phyloP scores from a whole-genome alignment of 306 rosid species.

The Prunus kanzakura region DNA sequence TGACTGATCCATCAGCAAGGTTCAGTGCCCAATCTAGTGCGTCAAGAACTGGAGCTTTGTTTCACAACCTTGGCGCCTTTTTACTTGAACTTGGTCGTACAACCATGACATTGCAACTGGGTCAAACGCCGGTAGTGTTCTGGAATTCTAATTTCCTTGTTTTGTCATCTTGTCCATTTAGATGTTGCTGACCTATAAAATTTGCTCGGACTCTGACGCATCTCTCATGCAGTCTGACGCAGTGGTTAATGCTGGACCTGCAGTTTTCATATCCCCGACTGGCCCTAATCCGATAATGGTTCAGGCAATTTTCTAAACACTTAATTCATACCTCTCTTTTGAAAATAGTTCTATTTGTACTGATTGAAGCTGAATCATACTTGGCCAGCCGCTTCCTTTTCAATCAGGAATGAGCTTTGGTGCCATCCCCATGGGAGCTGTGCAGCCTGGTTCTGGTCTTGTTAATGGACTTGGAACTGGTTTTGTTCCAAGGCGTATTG shows the following conservation, averaged over 20 bases:
- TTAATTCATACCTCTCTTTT: constrained; percentile 17
- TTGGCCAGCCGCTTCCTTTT: constrained; percentile 86
- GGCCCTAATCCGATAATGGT: constrained; percentile 98
- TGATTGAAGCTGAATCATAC: constrained; percentile 44
- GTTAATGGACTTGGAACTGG: constrained; percentile 62
- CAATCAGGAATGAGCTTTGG: constrained; percentile 71
- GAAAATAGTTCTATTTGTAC: constrained; percentile 30
- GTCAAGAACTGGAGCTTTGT: constrained; percentile 58
- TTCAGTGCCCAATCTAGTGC: constrained; percentile 61
- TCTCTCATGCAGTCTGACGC: constrained; percentile 76
- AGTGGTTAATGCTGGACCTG: constrained; percentile 94
- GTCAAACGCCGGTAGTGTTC: constrained; percentile 73
- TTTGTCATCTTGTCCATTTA: constrained; percentile 26
- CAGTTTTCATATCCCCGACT: constrained; percentile 85
- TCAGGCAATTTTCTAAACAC: constrained; percentile 54
- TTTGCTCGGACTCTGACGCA: constrained; percentile 15
- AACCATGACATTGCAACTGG: constrained; percentile 80
- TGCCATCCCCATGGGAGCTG: constrained; percentile 66
- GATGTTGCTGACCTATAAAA: constrained; percentile 10
- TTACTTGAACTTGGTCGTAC: constrained; percentile 98
- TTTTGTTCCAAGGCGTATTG: constrained; percentile 85
- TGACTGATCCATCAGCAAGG: constrained; percentile 58
- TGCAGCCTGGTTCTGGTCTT: constrained; percentile 69
- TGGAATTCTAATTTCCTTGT: constrained; percentile 15
- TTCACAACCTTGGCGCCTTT: constrained; percentile 85